Conservation (phyloP, 2,329 filamentous ascomycete genomes). For the Colletotrichum lini region DNA sequence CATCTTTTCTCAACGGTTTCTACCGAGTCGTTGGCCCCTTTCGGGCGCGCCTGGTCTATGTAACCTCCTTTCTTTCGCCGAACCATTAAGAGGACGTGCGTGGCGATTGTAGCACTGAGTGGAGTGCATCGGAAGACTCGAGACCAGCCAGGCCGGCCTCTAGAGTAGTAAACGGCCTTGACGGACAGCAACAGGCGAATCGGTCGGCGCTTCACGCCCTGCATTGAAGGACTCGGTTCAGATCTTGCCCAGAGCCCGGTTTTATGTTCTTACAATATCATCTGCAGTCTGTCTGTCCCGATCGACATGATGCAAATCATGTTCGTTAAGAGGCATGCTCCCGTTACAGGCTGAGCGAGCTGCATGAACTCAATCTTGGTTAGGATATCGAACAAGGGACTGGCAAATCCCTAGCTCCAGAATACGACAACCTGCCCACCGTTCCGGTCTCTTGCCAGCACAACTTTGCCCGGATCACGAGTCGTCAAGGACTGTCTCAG, state of each 20-base stretch:
- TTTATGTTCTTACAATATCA: neutral
- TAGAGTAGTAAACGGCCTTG: neutral
- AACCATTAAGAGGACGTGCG: neutral
- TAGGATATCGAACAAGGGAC: neutral
- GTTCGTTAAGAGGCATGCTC: constrained; percentile 4
- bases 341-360: constrained; percentile 6
- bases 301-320: constrained; percentile 7
- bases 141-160: constrained; percentile 3
- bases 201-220: neutral
- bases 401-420: neutral
- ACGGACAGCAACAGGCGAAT: constrained; percentile 9
- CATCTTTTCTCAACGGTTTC: constrained; percentile 19
- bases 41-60: neutral
- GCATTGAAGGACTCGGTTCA: neutral
- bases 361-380: constrained; percentile 28
- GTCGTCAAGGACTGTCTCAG: neutral
- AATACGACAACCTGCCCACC: neutral
- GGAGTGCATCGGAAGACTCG: constrained; percentile 6
- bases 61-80: too few relatives aligned
- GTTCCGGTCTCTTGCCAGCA: neutral
- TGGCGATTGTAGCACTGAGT: constrained; percentile 1
- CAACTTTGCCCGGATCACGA: neutral
- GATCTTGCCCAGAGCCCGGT: constrained; percentile 1
- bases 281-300: neutral
- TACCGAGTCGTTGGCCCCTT: neutral